Base-by-base conservation (phyloP, 495 filamentous ascomycete species). In the Cercophora samala region DNA sequence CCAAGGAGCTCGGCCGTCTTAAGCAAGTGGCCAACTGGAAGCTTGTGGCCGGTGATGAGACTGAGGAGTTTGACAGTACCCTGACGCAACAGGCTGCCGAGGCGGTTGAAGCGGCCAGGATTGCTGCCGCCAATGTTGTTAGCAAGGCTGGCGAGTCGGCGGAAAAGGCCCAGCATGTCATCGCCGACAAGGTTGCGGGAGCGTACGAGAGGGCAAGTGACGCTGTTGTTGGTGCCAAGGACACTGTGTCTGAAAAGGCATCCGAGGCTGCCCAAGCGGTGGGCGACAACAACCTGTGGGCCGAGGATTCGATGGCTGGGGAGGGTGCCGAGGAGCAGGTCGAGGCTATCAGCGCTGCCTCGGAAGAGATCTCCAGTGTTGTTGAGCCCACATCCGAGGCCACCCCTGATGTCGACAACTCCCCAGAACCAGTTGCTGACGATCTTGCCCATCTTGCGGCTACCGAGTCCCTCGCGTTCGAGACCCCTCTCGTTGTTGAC, bases 11-110 rank as follows among this genome's bases (percentile, higher is more conserved):
- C 32, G 83, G 84, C 19, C 80, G 92, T 51, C 76, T 99, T 25
- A 98, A 95, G 85, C 89, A 91, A 68, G 90, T 96, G 54, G 91
- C 88, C 24, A 82, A 83, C 68, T 96, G 91, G 91, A 98, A 98
- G 79, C 84, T 97, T 58, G 82, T 85, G 23, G 88, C 93, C 53
- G 77, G 84, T 25, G 96, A 97, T 71, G 80, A 85, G 2, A 88
- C 86, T 17, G 86, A 94, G 55, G 88, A 96, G 72, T 98, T 97
- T 64, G 82, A 83, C 58, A 80, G 79, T 62, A 78, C 78, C 11
- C 70, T 74, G 25, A 76, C 79, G 68, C 78, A 79, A 56, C 63
- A 76, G 32, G 81, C 82, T 17, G 81, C 80, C 24, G 78, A 83
- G 59, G 74, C 74, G 4, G 78, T 70, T 11, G 65, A 76, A 54